Base-by-base conservation (phyloP, 2,329 filamentous ascomycete genomes). In the Fusarium neocosmosporiellum region DNA sequence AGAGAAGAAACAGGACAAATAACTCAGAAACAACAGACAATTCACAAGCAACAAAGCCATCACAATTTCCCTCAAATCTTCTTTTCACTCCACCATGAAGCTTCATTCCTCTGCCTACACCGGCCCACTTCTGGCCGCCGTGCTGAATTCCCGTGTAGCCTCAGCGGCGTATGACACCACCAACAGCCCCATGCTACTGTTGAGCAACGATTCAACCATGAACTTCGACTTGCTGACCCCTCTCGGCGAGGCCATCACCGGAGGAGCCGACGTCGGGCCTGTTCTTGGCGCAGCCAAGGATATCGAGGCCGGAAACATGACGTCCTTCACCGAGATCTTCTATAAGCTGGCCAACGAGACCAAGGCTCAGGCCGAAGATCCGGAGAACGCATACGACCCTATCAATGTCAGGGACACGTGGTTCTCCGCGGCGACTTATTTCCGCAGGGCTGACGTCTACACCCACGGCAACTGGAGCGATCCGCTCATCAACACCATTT, bases 401-500 rank as follows among this genome's bases (percentile, higher is more conserved):
- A 5, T 78, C 14, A 79, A 78, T 2, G 76, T 74, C 8, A 71
- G 77, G 9, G 70, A 72, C 0, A 65, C 72, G 8, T 78, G 68
- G 70, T 85, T 86, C 76, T 81, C 78, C 6, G 81, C 83, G 0
- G 69, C 85, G 0, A 80, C 77, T 5, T 87, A 87, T 74, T 86
- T 81, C 67, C 82, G 85, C 18, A 61, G 74, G 0, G 81, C 85
- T 3, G 82, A 83, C 67, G 84, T 85, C 69, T 87, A 81, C 67
- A 77, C 85, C 16, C 81, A 83, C 36, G 80, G 77, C 7, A 82
- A 86, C 70, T 78, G 76, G 79, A 77, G 66, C 24, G 81, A 87
- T 36, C 82, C 84, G 5, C 81, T 81, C 2, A 83, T 86, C 67
- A 76, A 80, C 29, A 60, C 4, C 66, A 83, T 1, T 10, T 86